Percentiles rank a stretch among this genome's conserved stretches.
Conservation (phyloP, 768 basidiomycete species). For the Trametes meyenii region DNA sequence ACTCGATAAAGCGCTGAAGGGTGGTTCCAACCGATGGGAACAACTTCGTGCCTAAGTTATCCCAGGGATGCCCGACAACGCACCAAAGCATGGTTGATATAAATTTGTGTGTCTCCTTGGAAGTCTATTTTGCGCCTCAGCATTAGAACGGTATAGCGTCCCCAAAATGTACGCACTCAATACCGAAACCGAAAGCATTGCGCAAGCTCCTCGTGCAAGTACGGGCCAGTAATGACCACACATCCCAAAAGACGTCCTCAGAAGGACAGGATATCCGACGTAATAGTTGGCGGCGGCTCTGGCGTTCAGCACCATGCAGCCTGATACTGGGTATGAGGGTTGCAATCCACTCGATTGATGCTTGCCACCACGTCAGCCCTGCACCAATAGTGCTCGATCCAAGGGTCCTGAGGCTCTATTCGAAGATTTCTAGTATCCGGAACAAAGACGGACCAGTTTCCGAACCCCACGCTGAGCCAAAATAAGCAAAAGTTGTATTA, state of each 20-base stretch:
- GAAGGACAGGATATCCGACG: conserved; percentile 26
- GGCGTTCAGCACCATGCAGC: conserved; percentile 26
- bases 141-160: not conserved
- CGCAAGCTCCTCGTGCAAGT: conserved; percentile 22
- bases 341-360: conserved; percentile 26
- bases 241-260: conserved; percentile 27
- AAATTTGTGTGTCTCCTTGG: conserved; percentile 22
- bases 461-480: conserved; percentile 29
- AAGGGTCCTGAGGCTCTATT: conserved; percentile 15
- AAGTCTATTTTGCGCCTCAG: conserved; percentile 9
- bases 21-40: conserved; percentile 22
- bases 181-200: conserved; percentile 25
- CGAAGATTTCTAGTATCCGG: not conserved
- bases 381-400: conserved; percentile 24
- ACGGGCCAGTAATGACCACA: conserved; percentile 27
- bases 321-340: conserved; percentile 19
- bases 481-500: conserved; percentile 29
- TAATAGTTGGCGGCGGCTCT: conserved; percentile 26
- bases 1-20: conserved; percentile 24
- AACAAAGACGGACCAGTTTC: conserved; percentile 19
- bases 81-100: conserved; percentile 26
- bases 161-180: conserved; percentile 9
- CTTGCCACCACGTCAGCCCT: conserved; percentile 27
- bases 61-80: conserved; percentile 22
- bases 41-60: conserved; percentile 17